These are phyloP conservation scores for Porcisia deanei DNA, from an alignment of 208 protist genomes.

Conservation along the genomic window DNA sequence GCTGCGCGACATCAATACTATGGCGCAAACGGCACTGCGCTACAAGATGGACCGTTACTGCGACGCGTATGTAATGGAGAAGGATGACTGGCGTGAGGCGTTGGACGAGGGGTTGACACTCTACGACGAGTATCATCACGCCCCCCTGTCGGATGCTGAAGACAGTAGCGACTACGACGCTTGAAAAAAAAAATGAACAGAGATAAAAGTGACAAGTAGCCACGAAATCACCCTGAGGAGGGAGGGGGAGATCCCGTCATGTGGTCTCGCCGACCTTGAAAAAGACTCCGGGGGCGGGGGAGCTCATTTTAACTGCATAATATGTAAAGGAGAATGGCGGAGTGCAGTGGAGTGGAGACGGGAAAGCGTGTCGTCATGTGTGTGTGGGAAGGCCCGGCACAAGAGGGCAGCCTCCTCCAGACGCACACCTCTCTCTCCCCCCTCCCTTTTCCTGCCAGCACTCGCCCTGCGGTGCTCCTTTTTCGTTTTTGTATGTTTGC, in stretches of 20 bases:
- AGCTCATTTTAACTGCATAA: no score
- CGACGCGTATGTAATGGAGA: slow-evolving; percentile 59
- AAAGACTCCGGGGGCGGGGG: no score
- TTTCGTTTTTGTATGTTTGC: neutral
- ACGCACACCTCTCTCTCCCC: neutral
- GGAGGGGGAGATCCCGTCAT: neutral
- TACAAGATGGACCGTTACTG: slow-evolving; percentile 46
- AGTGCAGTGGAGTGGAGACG: neutral
- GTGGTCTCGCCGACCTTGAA: neutral
- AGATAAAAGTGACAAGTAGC: neutral
- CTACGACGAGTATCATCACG: slow-evolving; percentile 78
- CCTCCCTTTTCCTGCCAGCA: neutral
- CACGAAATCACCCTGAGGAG: neutral
- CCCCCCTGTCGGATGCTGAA: slow-evolving; percentile 35
- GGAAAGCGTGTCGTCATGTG: no score
- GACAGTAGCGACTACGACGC: slow-evolving; percentile 23
- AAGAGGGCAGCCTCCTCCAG: neutral
- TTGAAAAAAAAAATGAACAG: neutral
- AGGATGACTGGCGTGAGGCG: slow-evolving; percentile 75
- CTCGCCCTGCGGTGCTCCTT: neutral
- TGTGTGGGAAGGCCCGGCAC: neutral
- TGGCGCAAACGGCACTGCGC: slow-evolving; percentile 45
- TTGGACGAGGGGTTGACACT: slow-evolving; percentile 68
- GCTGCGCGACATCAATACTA: slow-evolving; percentile 35
- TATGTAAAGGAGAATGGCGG: neutral